These are phyloP conservation scores for Sphaceloma murrayae DNA, from an alignment of 2,329 filamentous ascomycete genomes.

Conservation along the genomic window DNA sequence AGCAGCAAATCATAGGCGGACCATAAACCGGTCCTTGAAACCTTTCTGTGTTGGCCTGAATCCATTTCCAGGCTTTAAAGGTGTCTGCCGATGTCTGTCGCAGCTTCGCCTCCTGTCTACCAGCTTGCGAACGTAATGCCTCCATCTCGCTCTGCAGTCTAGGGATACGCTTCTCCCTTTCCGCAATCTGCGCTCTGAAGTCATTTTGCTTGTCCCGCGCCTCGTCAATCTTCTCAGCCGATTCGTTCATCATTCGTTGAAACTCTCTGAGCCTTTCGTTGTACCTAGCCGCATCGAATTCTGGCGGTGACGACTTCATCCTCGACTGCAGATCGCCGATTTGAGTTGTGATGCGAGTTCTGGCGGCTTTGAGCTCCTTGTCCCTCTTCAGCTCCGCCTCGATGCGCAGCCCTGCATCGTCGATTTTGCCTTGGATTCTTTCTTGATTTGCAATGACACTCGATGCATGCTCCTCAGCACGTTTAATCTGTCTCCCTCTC, in stretches of 20 bases:
- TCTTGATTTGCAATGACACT: constrained; percentile 31
- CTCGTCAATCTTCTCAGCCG: constrained; percentile 36
- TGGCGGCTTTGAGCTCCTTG: constrained; percentile 28
- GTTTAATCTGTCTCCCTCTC: constrained; percentile 46
- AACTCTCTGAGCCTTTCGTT: constrained; percentile 63
- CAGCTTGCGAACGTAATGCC: constrained; percentile 61
- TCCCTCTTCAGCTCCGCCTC: constrained; percentile 35
- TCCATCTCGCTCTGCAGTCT: constrained; percentile 43
- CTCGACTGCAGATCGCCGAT: constrained; percentile 57
- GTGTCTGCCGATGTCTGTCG: constrained; percentile 52
- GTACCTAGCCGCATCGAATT: constrained; percentile 60
- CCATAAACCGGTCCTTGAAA: constrained; percentile 73
- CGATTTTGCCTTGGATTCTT: constrained; percentile 31
- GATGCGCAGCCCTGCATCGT: constrained; percentile 30
- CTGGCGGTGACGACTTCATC: constrained; percentile 53
- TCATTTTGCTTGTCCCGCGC: constrained; percentile 20
- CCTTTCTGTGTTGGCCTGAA: constrained; percentile 56
- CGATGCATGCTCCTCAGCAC: constrained; percentile 44
- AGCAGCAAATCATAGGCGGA: constrained; percentile 71
- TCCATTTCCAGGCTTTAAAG: constrained; percentile 67
- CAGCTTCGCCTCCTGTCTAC: constrained; percentile 62
- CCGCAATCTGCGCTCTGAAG: constrained; percentile 26
- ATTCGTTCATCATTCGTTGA: constrained; percentile 35
- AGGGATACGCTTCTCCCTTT: constrained; percentile 31
- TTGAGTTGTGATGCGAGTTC: constrained; percentile 31